phyloP scores from a whole-genome alignment of 164 flowering plant species.

The Dillenia suffruticosa region DNA sequence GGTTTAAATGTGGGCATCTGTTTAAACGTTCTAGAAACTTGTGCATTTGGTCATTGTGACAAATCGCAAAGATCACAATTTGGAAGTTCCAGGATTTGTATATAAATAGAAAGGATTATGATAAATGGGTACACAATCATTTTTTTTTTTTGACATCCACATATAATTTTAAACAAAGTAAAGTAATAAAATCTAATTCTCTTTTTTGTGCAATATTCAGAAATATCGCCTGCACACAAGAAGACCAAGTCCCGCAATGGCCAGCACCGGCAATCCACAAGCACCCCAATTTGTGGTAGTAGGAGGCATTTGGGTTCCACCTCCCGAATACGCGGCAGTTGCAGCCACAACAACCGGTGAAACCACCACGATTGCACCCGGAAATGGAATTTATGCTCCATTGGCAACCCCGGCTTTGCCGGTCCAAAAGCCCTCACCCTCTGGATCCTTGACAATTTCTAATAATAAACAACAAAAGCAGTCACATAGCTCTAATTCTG shows the following conservation, averaged over 20 bases:
- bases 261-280: conserved; percentile 37
- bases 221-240: conserved; percentile 75
- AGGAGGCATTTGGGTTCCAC: conserved; percentile 79
- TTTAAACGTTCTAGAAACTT: too few relatives aligned
- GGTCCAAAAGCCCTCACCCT: background rate
- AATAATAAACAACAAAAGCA: conserved; percentile 11
- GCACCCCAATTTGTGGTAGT: conserved; percentile 66
- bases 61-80: too few relatives aligned
- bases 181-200: too few relatives aligned
- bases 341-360: conserved; percentile 27
- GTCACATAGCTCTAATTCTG: conserved; percentile 19
- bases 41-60: too few relatives aligned
- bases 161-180: too few relatives aligned
- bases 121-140: too few relatives aligned
- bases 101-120: too few relatives aligned
- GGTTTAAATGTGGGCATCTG: too few relatives aligned
- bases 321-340: conserved; percentile 37
- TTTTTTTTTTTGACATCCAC: too few relatives aligned
- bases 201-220: conserved; percentile 21
- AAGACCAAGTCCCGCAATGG: conserved; percentile 44
- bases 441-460: too few relatives aligned
- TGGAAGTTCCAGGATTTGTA: too few relatives aligned
- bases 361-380: conserved; percentile 8
- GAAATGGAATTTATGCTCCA: conserved; percentile 45
- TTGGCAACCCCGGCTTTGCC: conserved; percentile 15